These are phyloP conservation scores for Pezicula rhizophila DNA, from an alignment of 2,329 filamentous ascomycete species.

Conservation along the genomic window DNA sequence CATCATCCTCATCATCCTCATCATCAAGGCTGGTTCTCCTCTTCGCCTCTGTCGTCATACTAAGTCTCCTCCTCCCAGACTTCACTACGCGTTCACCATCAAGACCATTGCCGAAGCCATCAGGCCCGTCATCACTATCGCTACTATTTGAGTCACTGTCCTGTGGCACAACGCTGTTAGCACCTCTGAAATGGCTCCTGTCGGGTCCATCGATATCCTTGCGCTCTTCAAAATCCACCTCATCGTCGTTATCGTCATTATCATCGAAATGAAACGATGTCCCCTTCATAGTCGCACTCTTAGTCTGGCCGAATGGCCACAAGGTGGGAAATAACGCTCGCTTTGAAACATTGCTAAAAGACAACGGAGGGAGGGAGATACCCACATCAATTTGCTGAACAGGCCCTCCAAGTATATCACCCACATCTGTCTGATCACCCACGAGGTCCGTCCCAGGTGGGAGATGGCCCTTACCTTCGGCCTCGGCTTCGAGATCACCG, in stretches of 20 bases:
- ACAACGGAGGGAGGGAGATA: constrained; percentile 8
- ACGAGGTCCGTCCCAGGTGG: constrained; percentile 7
- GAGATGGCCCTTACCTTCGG: constrained; percentile 19
- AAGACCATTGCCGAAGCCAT: neutral
- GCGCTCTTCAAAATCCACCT: constrained; percentile 2
- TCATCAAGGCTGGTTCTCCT: constrained; percentile 28
- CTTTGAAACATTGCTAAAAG: neutral
- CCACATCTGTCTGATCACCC: constrained; percentile 8
- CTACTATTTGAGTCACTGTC: constrained; percentile 12
- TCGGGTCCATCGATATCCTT: neutral
- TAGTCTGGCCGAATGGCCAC: constrained; percentile 20
- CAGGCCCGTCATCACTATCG: constrained; percentile 16
- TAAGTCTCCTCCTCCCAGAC: constrained; percentile 16
- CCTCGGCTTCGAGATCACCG: constrained; percentile 23
- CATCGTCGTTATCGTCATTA: neutral
- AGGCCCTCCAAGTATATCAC: constrained; percentile 1
- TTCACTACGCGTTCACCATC: constrained; percentile 3
- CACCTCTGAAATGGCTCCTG: constrained; percentile 11
- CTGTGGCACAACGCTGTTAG: constrained; percentile 18
- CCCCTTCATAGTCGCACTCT: neutral
- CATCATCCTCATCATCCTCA: constrained; percentile 26
- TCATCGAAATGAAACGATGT: neutral
- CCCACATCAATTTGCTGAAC: constrained; percentile 17
- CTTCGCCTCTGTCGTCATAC: constrained; percentile 26
- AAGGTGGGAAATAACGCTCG: constrained; percentile 17